Conservation (phyloP, 1,139 yeast genomes). For the Taphrina communis region DNA sequence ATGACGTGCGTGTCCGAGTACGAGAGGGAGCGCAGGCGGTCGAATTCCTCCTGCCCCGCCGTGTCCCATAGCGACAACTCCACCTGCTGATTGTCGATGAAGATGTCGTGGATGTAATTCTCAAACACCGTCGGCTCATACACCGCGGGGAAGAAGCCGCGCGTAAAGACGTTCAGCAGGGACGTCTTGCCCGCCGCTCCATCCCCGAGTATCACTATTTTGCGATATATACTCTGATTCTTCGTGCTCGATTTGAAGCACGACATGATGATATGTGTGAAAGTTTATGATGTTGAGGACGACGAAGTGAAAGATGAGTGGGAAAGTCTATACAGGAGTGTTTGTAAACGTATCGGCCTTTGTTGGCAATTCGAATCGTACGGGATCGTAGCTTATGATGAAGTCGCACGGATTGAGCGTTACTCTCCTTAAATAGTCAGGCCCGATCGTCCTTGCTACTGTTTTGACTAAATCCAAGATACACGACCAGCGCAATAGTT, state of each 20-base stretch:
- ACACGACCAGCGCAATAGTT: neutral
- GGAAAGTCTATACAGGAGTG: too few species aligned
- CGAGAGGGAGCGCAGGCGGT: constrained; percentile 83
- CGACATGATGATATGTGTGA: constrained; percentile 10
- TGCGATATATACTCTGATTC: constrained; percentile 63
- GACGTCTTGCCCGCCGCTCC: constrained; percentile 87
- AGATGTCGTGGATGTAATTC: constrained; percentile 95
- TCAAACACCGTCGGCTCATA: constrained; percentile 98
- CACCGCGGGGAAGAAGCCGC: constrained; percentile 98
- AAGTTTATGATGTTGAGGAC: too few species aligned
- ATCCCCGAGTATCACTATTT: constrained; percentile 94
- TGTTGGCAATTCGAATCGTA: too few species aligned
- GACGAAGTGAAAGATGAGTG: too few species aligned
- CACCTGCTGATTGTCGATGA: constrained; percentile 91
- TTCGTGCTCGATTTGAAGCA: constrained; percentile 40
- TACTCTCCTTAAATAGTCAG: too few species aligned
- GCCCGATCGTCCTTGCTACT: too few species aligned
- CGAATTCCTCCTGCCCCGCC: constrained; percentile 99
- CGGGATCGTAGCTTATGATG: too few species aligned
- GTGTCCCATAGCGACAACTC: constrained; percentile 97
- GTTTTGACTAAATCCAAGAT: neutral
- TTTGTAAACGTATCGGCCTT: too few species aligned
- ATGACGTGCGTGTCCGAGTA: constrained; percentile 96
- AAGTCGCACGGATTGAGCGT: too few species aligned
- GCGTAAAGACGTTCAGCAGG: constrained; percentile 89